A percentile compares a stretch with the other conserved stretches of the same genome.
phyloP scores from a whole-genome alignment of 306 rosid species.

The Dalbergia oliveri region DNA sequence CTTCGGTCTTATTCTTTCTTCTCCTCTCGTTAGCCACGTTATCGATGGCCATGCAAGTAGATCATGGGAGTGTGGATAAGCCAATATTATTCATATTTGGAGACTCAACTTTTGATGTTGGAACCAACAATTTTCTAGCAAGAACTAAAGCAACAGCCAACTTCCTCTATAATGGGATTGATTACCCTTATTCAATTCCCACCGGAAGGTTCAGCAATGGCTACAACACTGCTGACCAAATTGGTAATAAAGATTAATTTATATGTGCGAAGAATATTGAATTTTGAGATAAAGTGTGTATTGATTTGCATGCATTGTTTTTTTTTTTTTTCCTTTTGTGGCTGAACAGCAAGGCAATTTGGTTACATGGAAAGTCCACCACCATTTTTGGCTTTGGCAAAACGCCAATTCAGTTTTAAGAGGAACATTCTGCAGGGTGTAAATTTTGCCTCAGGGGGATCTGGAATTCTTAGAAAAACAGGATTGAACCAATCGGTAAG shows the following conservation, averaged over 20 bases:
- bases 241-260: constrained; percentile 42
- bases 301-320: background rate
- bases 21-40: constrained; percentile 26
- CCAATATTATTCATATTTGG: constrained; percentile 65
- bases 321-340: background rate
- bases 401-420: constrained; percentile 31
- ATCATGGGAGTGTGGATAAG: background rate
- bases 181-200: constrained; percentile 50
- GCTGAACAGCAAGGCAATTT: constrained; percentile 46
- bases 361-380: constrained; percentile 60
- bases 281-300: background rate
- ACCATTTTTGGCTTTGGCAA: constrained; percentile 49
- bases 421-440: constrained; percentile 47
- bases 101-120: constrained; percentile 67
- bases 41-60: constrained; percentile 34
- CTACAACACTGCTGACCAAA: constrained; percentile 60
- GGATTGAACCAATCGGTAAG: constrained; percentile 48
- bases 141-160: constrained; percentile 47
- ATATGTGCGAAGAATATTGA: background rate
- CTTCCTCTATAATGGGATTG: constrained; percentile 57
- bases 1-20: constrained; percentile 20
- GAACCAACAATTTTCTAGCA: constrained; percentile 57
- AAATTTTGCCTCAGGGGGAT: constrained; percentile 66
- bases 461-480: constrained; percentile 57
- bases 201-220: constrained; percentile 77